phyloP scores from a whole-genome alignment of 2,329 filamentous ascomycete genomes.

The Hymenoscyphus infarciens region DNA sequence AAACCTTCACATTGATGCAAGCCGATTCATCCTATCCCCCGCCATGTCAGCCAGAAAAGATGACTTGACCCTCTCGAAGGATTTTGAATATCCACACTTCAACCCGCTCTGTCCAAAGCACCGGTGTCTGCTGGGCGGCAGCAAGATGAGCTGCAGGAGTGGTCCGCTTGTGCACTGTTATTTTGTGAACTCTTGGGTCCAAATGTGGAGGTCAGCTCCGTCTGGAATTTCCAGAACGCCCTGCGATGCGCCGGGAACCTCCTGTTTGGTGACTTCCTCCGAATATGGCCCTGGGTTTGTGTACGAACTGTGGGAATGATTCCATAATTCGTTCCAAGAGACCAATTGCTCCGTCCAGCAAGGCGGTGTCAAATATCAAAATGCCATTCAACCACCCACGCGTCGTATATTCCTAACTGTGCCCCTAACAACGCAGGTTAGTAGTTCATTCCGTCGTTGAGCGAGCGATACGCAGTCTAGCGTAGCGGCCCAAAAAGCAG shows the following conservation, averaged over 20 bases:
- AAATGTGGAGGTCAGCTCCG: constrained; percentile 20
- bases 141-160: constrained; percentile 36
- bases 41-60: constrained; percentile 1
- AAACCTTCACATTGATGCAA: constrained; percentile 7
- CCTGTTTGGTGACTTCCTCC: constrained; percentile 10
- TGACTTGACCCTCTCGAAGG: constrained; percentile 8
- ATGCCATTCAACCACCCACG: background rate
- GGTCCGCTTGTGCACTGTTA: constrained; percentile 24
- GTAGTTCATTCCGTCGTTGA: background rate
- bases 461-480: background rate
- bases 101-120: constrained; percentile 24
- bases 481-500: background rate
- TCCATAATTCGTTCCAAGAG: background rate
- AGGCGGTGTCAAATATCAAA: background rate
- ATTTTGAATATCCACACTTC: constrained; percentile 11
- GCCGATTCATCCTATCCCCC: background rate
- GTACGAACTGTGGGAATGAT: background rate
- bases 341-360: constrained; percentile 13
- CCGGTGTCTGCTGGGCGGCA: constrained; percentile 28
- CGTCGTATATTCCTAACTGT: background rate
- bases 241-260: constrained; percentile 9
- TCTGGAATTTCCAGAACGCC: constrained; percentile 24
- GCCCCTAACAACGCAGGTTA: background rate
- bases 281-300: background rate
- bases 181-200: constrained; percentile 18